phyloP scores from a whole-genome alignment of 495 filamentous ascomycete species.

The Hypoxylon fragiforme region DNA sequence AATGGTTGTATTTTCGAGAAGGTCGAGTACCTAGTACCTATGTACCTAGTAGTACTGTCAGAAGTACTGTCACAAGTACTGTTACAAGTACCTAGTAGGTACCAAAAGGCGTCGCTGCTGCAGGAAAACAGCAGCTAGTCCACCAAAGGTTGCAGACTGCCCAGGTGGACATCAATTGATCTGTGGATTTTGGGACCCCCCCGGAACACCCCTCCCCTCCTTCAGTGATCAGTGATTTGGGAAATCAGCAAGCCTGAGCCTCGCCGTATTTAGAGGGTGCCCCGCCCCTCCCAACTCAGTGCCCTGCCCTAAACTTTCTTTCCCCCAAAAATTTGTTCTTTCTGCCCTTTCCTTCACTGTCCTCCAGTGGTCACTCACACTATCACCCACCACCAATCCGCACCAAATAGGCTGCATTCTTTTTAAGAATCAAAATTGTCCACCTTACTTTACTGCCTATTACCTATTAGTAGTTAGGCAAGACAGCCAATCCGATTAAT shows the following conservation, averaged over 20 bases:
- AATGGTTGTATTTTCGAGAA: slow-evolving; percentile 9
- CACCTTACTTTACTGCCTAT: too few species aligned
- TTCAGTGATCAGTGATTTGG: slow-evolving; percentile 35
- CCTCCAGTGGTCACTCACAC: slow-evolving; percentile 8
- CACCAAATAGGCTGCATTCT: not conserved
- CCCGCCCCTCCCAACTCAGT: slow-evolving; percentile 36
- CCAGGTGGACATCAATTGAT: not conserved
- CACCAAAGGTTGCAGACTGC: slow-evolving; percentile 14
- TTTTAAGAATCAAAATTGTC: too few species aligned
- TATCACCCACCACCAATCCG: not conserved
- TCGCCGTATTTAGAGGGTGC: slow-evolving; percentile 38
- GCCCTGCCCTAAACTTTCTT: slow-evolving; percentile 37
- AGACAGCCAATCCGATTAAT: too few species aligned
- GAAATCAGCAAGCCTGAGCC: slow-evolving; percentile 39
- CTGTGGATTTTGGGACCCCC: slow-evolving; percentile 1
- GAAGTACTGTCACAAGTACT: slow-evolving; percentile 1
- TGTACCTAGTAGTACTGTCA: not conserved
- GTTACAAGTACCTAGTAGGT: not conserved
- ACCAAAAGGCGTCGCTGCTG: not conserved
- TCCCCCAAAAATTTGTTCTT: slow-evolving; percentile 30
- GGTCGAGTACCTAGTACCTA: slow-evolving; percentile 10
- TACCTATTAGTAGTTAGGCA: too few species aligned
- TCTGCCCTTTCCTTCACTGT: slow-evolving; percentile 12
- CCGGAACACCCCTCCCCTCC: slow-evolving; percentile 20
- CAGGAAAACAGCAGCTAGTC: slow-evolving; percentile 3